Conservation (phyloP, 441 rosid genomes). For the Viola pubescens region DNA sequence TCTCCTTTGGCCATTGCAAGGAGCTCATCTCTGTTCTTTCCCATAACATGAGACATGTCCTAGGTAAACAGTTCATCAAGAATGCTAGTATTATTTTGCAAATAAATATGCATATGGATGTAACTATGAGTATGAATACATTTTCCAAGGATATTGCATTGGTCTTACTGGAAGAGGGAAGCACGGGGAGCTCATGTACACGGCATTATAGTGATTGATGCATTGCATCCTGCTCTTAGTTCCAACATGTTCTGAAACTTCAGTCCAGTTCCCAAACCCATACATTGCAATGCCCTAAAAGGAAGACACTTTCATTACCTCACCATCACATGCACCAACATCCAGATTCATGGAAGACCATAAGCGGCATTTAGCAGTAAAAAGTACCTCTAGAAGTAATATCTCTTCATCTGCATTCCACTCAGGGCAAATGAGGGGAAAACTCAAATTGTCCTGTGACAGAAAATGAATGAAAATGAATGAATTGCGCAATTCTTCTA, state of each 20-base stretch:
- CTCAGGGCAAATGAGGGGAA: conserved; percentile 74
- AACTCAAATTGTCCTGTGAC: conserved; percentile 90
- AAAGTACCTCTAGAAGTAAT: conserved; percentile 74
- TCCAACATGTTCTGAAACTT: conserved; percentile 87
- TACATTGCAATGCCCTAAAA: conserved; percentile 87
- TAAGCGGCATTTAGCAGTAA: conserved; percentile 11
- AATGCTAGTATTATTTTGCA: conserved; percentile 5
- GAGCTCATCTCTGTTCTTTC: conserved; percentile 86
- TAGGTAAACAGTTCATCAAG: conserved; percentile 19
- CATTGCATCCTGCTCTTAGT: conserved; percentile 73
- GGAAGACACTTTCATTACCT: conserved; percentile 12
- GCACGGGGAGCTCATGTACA: conserved; percentile 75
- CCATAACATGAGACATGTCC: conserved; percentile 83
- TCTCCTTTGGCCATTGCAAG: conserved; percentile 70
- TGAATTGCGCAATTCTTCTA: no score
- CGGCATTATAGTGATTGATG: conserved; percentile 61
- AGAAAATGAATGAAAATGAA: conserved; percentile 1
- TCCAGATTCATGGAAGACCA: conserved; percentile 12
- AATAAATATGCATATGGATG: background rate
- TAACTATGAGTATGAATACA: background rate
- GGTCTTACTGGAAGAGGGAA: conserved; percentile 82
- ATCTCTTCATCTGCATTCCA: conserved; percentile 98
- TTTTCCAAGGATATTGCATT: background rate
- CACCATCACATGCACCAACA: conserved; percentile 22
- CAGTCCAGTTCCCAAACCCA: conserved; percentile 94